Conservation (phyloP, 345 rosid species). For the Syzygium aqueum region DNA sequence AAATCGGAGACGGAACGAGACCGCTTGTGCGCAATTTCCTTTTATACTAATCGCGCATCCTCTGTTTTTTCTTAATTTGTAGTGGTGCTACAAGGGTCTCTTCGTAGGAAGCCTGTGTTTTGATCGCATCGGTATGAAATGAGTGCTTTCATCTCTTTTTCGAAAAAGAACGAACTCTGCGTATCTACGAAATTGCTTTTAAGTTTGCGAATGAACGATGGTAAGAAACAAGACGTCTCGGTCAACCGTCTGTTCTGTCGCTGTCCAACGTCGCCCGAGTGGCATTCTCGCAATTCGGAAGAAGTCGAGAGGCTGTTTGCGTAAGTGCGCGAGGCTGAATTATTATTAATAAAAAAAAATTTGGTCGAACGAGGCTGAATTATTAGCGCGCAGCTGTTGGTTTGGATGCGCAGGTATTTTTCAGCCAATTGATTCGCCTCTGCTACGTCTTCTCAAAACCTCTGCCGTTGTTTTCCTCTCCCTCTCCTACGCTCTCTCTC, state of each 20-base stretch:
- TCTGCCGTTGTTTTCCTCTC: conserved; percentile 5
- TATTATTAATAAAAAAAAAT: no score
- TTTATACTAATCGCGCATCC: neutral
- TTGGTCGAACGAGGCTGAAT: neutral
- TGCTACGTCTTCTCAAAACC: neutral
- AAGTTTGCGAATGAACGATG: neutral
- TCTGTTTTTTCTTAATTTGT: no score
- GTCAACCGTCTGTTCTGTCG: neutral
- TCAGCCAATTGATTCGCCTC: conserved; percentile 3
- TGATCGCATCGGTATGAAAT: neutral
- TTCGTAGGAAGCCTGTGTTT: neutral
- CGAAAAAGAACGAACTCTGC: no score
- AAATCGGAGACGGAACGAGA: accelerated
- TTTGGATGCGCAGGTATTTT: neutral
- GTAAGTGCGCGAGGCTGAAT: neutral
- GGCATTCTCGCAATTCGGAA: neutral
- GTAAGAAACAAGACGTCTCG: neutral
- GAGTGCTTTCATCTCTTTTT: neutral
- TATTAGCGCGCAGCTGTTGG: neutral
- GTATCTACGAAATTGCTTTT: neutral
- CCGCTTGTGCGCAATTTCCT: neutral
- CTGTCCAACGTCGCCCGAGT: neutral
- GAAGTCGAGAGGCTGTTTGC: neutral
- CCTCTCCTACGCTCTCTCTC: neutral
- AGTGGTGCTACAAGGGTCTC: accelerated